phyloP scores from a whole-genome alignment of 2,329 filamentous ascomycete genomes.

The Fusarium buharicum region DNA sequence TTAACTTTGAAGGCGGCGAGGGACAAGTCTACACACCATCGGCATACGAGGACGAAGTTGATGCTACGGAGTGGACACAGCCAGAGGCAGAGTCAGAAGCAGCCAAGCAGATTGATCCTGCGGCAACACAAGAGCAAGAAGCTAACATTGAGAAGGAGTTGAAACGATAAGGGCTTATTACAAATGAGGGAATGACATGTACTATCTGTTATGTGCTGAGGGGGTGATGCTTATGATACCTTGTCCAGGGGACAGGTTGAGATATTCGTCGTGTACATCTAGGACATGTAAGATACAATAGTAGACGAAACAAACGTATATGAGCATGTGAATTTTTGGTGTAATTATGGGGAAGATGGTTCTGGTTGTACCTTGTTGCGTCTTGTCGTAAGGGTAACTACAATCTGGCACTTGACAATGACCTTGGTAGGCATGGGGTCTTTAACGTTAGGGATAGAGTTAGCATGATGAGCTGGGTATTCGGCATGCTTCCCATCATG shows the following conservation, averaged over 20 bases:
- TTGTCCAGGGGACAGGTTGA: constrained; percentile 9
- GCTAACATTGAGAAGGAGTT: constrained; percentile 40
- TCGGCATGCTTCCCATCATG: background rate
- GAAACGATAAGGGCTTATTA: constrained; percentile 22
- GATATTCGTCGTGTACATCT: constrained; percentile 41
- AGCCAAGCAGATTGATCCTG: constrained; percentile 29
- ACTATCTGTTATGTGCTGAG: constrained; percentile 19
- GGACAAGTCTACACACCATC: constrained; percentile 62
- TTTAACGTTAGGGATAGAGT: too few relatives aligned
- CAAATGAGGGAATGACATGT: constrained; percentile 20
- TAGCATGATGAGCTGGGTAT: background rate
- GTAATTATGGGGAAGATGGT: background rate
- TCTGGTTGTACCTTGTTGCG: background rate
- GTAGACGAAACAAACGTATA: constrained; percentile 25
- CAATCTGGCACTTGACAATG: background rate
- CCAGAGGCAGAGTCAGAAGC: constrained; percentile 31
- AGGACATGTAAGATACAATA: constrained; percentile 45
- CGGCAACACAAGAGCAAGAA: constrained; percentile 24
- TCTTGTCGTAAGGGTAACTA: background rate
- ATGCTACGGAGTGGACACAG: constrained; percentile 42
- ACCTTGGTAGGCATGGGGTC: background rate
- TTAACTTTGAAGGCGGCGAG: constrained; percentile 64
- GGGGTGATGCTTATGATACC: constrained; percentile 9
- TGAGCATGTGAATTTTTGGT: constrained; percentile 8
- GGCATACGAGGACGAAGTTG: constrained; percentile 51